These are phyloP conservation scores for Aureobasidium sp. DNA, from an alignment of 2,329 filamentous ascomycete genomes.

Conservation along the genomic window DNA sequence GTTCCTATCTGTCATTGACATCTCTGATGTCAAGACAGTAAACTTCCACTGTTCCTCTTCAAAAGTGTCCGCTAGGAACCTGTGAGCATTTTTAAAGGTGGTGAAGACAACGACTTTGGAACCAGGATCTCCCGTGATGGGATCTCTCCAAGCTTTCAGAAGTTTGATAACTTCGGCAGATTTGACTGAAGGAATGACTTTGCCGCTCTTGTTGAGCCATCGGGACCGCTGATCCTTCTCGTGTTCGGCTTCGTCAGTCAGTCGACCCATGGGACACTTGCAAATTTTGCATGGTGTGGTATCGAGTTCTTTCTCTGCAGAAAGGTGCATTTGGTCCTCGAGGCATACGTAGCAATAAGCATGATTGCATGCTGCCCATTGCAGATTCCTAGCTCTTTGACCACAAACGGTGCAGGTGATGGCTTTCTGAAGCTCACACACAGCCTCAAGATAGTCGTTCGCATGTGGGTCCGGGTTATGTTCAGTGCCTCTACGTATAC, in stretches of 20 bases:
- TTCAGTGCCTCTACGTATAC: neutral
- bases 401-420: neutral
- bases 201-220: neutral
- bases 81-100: neutral
- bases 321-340: too few species aligned
- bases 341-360: neutral
- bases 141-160: neutral
- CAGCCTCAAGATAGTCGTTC: neutral
- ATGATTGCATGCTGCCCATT: neutral
- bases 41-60: neutral
- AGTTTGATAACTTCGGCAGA: neutral
- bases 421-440: neutral
- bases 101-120: neutral
- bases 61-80: neutral
- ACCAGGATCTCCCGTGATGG: neutral
- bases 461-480: neutral
- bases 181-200: neutral
- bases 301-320: neutral
- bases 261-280: neutral
- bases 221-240: neutral
- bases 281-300: neutral
- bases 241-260: neutral
- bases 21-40: neutral
- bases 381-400: neutral
- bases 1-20: neutral